Conservation (phyloP, 495 filamentous ascomycete species). For the Elasticomyces elasticus region DNA sequence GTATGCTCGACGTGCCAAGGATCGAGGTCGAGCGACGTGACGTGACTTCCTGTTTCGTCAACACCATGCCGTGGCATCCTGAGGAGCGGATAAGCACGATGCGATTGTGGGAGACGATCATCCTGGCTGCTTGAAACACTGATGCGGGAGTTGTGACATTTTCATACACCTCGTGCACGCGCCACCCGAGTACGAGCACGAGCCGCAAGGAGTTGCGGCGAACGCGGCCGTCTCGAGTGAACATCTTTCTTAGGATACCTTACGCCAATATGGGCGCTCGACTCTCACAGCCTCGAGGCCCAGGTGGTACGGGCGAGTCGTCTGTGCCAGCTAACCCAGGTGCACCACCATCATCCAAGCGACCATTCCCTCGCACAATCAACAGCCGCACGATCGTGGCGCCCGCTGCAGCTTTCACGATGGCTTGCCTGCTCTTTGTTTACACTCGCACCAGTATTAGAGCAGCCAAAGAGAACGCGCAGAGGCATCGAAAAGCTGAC, state of each 20-base stretch:
- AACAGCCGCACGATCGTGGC: constrained; percentile 25
- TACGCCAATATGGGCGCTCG: background rate
- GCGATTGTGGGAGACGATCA: too few species aligned
- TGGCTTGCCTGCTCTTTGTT: constrained; percentile 39
- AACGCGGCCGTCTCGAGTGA: too few species aligned
- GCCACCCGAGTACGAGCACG: too few species aligned
- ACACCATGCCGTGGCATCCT: too few species aligned
- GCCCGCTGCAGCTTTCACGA: constrained; percentile 37
- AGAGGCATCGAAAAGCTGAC: constrained; percentile 32
- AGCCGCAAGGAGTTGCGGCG: too few species aligned
- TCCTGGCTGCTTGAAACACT: too few species aligned
- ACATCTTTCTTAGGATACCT: background rate
- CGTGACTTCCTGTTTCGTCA: too few species aligned
- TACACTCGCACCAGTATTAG: constrained; percentile 38
- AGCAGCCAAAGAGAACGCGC: constrained; percentile 36
- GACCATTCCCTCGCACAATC: constrained; percentile 10
- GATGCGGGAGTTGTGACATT: too few species aligned
- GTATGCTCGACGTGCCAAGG: too few species aligned
- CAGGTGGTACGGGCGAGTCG: background rate
- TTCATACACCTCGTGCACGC: too few species aligned
- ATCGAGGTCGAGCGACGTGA: too few species aligned
- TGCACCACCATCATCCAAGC: background rate
- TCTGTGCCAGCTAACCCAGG: background rate
- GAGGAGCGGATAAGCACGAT: too few species aligned
- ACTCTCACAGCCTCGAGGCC: background rate